Evolutionary conservation across 202 grass and related monocot species (phyloP).

Genomic region (Panicum virgatum): DNA sequence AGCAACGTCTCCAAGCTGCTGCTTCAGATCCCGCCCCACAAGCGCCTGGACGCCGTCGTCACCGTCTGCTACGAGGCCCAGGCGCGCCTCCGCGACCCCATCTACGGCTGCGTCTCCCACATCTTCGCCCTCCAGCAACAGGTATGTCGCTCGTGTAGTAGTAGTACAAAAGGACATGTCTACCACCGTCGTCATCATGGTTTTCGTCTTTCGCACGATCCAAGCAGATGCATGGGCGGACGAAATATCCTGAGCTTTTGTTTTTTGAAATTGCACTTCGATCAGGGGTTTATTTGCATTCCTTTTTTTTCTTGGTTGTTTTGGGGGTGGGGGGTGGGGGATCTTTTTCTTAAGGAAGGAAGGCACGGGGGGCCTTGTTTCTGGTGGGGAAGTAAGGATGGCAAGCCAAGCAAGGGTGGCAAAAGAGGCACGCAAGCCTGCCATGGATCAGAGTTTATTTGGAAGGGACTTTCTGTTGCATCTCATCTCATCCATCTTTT

Average conservation of each 20-base stretch:
- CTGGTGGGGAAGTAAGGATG: neutral
- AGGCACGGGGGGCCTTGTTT: neutral
- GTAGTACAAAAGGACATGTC: neutral
- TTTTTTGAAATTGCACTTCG: neutral
- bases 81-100: neutral
- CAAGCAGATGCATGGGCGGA: neutral
- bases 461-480: constrained; percentile 17
- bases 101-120: neutral
- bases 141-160: neutral
- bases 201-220: neutral
- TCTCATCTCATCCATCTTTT: constrained; percentile 10
- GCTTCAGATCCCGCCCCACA: neutral
- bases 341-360: constrained; percentile 22
- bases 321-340: too few relatives aligned
- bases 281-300: neutral
- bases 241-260: neutral
- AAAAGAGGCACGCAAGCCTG: constrained; percentile 4
- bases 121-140: neutral
- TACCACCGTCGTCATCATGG: neutral
- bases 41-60: neutral
- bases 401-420: constrained; percentile 29
- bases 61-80: neutral
- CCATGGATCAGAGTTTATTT: neutral
- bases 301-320: neutral
- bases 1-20: neutral